phyloP scores from a whole-genome alignment of 2,329 filamentous ascomycete genomes.

The Fusarium sp. region DNA sequence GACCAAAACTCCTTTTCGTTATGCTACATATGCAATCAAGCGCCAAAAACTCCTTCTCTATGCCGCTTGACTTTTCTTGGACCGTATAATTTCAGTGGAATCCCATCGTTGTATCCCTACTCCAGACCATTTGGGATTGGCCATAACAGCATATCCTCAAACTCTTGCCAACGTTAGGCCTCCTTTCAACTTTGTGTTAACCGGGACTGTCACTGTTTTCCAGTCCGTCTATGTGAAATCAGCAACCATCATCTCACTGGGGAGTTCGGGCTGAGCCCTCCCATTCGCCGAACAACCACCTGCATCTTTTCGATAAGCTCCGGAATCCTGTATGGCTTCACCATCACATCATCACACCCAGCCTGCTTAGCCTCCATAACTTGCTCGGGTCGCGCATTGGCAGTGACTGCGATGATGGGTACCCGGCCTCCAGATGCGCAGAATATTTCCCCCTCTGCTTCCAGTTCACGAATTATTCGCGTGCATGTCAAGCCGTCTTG shows the following conservation, averaged over 20 bases:
- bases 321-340: constrained; percentile 77
- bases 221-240: constrained; percentile 14
- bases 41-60: constrained; percentile 32
- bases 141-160: background rate
- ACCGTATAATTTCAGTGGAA: background rate
- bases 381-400: constrained; percentile 74
- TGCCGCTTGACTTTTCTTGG: constrained; percentile 7
- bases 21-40: constrained; percentile 4
- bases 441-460: constrained; percentile 63
- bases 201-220: constrained; percentile 33
- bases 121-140: background rate
- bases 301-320: constrained; percentile 71
- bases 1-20: constrained; percentile 12
- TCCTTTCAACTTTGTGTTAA: background rate
- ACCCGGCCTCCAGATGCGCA: constrained; percentile 61
- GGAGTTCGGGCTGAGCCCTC: constrained; percentile 46
- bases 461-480: constrained; percentile 70
- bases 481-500: constrained; percentile 78
- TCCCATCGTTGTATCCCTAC: background rate
- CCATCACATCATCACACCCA: constrained; percentile 72
- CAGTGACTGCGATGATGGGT: constrained; percentile 74
- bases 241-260: constrained; percentile 45
- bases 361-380: constrained; percentile 62
- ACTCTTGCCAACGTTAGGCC: background rate
- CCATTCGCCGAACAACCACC: constrained; percentile 55